A percentile compares a stretch with the other conserved stretches of the same genome.
Conservation (phyloP, 768 basidiomycete genomes). For the Collybiopsis confluens region DNA sequence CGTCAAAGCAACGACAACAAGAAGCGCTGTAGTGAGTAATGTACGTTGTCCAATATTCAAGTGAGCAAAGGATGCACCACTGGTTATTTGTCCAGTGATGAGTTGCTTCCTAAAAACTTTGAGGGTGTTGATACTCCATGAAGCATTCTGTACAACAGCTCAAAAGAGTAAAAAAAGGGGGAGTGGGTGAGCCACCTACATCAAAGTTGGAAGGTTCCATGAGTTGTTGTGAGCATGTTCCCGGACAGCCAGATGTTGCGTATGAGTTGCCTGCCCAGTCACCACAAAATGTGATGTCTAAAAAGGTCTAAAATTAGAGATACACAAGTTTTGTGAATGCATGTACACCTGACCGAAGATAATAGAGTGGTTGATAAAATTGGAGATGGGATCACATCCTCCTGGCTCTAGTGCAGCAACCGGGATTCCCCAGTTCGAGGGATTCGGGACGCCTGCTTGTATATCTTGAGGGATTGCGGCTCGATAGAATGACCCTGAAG, state of each 20-base stretch:
- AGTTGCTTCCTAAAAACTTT: slow-evolving; percentile 67
- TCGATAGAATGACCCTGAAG: slow-evolving; percentile 77
- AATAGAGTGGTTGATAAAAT: slow-evolving; percentile 68
- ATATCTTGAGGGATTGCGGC: slow-evolving; percentile 72
- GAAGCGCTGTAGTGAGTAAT: not conserved
- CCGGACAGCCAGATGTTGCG: slow-evolving; percentile 68
- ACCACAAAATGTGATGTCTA: slow-evolving; percentile 83
- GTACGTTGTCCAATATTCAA: not conserved
- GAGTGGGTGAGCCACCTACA: slow-evolving; percentile 34
- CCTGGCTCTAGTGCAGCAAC: slow-evolving; percentile 53
- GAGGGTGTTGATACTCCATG: slow-evolving; percentile 76
- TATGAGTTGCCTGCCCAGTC: slow-evolving; percentile 87
- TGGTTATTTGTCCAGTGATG: slow-evolving; percentile 33
- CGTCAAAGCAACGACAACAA: not conserved
- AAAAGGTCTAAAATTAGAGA: not conserved
- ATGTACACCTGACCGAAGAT: slow-evolving; percentile 61
- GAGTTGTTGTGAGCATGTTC: slow-evolving; percentile 60
- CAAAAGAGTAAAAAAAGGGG: not conserved
- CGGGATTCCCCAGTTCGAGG: slow-evolving; percentile 64
- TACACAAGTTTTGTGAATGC: not conserved
- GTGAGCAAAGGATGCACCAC: not conserved
- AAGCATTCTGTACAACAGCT: slow-evolving; percentile 53
- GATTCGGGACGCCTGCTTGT: slow-evolving; percentile 53
- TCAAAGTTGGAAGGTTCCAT: slow-evolving; percentile 71
- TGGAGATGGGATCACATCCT: slow-evolving; percentile 52